These are phyloP conservation scores for Yamadazyma tumulicola DNA, from an alignment of 805 yeast genomes.

Conservation along the genomic window DNA sequence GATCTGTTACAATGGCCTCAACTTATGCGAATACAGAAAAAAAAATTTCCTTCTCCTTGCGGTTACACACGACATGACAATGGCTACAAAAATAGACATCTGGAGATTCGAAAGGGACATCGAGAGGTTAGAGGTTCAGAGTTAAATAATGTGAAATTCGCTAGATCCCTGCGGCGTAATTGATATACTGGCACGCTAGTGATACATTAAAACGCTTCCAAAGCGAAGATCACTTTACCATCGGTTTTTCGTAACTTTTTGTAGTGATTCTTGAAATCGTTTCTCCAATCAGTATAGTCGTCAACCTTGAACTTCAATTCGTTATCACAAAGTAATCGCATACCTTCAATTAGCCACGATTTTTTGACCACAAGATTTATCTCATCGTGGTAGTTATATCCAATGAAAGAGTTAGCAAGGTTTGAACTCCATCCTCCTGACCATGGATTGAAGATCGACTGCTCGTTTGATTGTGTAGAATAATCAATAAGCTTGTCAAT, in stretches of 20 bases:
- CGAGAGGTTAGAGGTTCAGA: too few species aligned
- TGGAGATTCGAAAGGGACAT: too few species aligned
- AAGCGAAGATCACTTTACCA: slow-evolving; percentile 29
- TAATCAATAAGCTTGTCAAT: slow-evolving; percentile 25
- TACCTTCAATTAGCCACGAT: slow-evolving; percentile 35
- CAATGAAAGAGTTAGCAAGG: slow-evolving; percentile 25
- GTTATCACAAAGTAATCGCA: slow-evolving; percentile 21
- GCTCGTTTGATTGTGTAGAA: slow-evolving; percentile 12
- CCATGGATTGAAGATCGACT: slow-evolving; percentile 32
- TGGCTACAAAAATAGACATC: too few species aligned
- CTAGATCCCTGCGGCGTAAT: too few species aligned
- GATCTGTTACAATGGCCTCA: too few species aligned
- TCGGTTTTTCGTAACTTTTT: slow-evolving; percentile 25
- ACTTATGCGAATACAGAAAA: too few species aligned
- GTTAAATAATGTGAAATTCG: too few species aligned
- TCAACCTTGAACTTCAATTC: slow-evolving; percentile 30
- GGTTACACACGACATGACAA: too few species aligned
- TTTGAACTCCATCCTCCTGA: slow-evolving; percentile 29
- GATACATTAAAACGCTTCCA: slow-evolving; percentile 36
- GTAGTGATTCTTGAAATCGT: slow-evolving; percentile 26
- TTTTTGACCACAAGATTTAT: slow-evolving; percentile 22
- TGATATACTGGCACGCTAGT: too few species aligned
- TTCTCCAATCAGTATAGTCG: slow-evolving; percentile 36
- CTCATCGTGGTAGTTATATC: slow-evolving; percentile 36
- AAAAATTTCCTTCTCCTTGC: too few species aligned